Conservation (phyloP, 176 grass and related monocot genomes). For the Cenchrus purpureus region DNA sequence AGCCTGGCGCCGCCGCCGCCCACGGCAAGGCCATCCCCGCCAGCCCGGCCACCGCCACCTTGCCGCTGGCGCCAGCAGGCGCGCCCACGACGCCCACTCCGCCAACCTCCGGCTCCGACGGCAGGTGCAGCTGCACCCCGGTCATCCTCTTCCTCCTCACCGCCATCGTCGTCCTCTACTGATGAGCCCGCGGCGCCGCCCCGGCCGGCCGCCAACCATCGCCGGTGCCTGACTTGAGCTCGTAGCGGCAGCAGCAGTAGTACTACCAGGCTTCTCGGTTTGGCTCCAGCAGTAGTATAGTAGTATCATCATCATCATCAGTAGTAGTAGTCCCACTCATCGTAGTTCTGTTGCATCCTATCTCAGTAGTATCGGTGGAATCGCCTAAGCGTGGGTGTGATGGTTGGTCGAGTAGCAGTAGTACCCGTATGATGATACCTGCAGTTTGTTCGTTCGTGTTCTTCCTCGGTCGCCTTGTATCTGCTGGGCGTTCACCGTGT, state of each 20-base stretch:
- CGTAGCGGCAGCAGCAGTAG: conserved; percentile 11
- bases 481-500: not conserved
- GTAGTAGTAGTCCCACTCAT: not conserved
- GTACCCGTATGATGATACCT: not conserved
- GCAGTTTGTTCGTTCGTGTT: not conserved
- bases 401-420: not conserved
- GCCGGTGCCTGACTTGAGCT: conserved; percentile 24
- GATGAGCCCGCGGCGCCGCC: not conserved
- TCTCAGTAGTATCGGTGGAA: not conserved
- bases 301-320: not conserved
- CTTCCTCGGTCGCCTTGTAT: not conserved
- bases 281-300: not conserved
- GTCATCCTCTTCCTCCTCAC: not conserved
- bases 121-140: not conserved
- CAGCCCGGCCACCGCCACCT: not conserved
- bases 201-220: conserved; percentile 17
- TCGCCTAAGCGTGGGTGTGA: not conserved
- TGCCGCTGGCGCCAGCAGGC: not conserved
- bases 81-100: not conserved
- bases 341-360: conserved; percentile 19
- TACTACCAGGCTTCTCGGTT: not conserved
- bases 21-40: conserved; percentile 8
- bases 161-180: conserved; percentile 1
- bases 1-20: no score
- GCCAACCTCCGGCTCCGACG: not conserved